phyloP scores from a whole-genome alignment of 306 rosid genomes.

The Cyamopsis tetragonoloba region DNA sequence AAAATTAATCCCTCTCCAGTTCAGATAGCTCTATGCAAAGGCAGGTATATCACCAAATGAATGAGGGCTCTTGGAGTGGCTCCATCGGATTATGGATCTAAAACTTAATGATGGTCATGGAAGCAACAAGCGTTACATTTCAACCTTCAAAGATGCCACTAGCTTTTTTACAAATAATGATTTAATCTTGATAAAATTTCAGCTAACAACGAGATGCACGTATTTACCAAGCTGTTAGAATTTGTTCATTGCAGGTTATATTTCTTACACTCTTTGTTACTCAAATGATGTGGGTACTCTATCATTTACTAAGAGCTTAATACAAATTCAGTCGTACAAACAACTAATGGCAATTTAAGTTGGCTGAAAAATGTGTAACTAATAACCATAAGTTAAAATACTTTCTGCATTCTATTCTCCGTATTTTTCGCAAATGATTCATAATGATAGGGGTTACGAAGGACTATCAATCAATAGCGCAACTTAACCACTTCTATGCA shows the following conservation, averaged over 20 bases:
- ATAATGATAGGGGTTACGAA: background rate
- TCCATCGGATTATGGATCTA: background rate
- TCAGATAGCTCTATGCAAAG: background rate
- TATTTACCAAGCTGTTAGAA: background rate
- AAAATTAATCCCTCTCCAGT: background rate
- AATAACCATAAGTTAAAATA: background rate
- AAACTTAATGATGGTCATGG: background rate
- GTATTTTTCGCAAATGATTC: background rate
- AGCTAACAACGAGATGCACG: background rate
- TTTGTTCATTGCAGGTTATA: background rate
- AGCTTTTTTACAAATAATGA: background rate
- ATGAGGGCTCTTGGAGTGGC: background rate
- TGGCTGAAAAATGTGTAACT: background rate
- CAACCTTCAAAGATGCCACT: background rate
- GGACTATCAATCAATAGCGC: background rate
- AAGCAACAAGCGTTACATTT: background rate
- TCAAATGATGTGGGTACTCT: background rate
- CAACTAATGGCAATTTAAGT: conserved; percentile 1
- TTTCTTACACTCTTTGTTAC: background rate
- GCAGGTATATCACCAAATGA: background rate
- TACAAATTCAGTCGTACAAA: background rate
- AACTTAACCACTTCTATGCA: background rate
- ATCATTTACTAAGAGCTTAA: background rate
- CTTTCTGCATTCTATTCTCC: background rate
- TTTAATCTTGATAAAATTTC: background rate